phyloP scores from a whole-genome alignment of 202 grass and related monocot species.

The Brachypodium distachyon region DNA sequence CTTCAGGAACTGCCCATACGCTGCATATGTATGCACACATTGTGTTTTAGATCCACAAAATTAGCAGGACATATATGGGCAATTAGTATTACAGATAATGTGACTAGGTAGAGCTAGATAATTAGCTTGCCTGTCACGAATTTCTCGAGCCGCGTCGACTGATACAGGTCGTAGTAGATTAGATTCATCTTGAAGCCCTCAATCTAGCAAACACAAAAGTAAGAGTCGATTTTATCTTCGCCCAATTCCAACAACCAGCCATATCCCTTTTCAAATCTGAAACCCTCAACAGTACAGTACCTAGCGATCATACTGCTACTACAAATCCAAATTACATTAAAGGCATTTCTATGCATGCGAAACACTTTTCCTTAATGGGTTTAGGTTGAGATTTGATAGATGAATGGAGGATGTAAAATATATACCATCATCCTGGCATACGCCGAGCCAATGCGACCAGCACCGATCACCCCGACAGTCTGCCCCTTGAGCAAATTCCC shows the following conservation, averaged over 20 bases:
- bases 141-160: constrained; percentile 82
- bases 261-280: neutral
- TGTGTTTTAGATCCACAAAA: neutral
- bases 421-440: constrained; percentile 94
- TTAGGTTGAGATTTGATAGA: neutral
- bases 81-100: neutral
- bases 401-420: neutral
- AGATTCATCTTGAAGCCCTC: constrained; percentile 97
- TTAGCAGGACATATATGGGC: neutral
- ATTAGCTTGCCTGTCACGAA: constrained; percentile 73
- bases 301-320: neutral
- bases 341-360: neutral
- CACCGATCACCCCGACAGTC: constrained; percentile 89
- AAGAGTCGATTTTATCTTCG: neutral
- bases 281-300: neutral
- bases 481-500: constrained; percentile 87
- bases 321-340: neutral
- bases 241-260: neutral
- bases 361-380: neutral
- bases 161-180: constrained; percentile 90
- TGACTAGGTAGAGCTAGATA: too few species aligned
- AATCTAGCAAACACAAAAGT: constrained; percentile 32
- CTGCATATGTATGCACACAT: constrained; percentile 12
- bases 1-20: constrained; percentile 75
- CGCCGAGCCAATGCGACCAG: constrained; percentile 86